These are phyloP conservation scores for Porphyrellus cyaneotinctus DNA, from an alignment of 768 basidiomycete genomes.

Conservation along the genomic window DNA sequence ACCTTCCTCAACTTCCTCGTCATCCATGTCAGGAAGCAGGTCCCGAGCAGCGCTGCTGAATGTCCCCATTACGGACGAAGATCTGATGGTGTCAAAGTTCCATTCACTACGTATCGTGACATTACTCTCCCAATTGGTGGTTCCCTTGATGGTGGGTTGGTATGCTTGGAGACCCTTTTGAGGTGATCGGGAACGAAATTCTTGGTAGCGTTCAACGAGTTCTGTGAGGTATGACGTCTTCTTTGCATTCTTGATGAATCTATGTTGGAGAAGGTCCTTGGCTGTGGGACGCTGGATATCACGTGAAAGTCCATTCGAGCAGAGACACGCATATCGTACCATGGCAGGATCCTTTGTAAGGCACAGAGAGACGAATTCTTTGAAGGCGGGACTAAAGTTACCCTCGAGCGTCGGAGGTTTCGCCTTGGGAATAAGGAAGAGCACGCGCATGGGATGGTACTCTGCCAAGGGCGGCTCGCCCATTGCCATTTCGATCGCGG, in stretches of 20 bases:
- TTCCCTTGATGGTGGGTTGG: conserved; percentile 56
- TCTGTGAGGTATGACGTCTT: conserved; percentile 83
- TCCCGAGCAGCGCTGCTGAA: conserved; percentile 71
- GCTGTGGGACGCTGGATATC: conserved; percentile 77
- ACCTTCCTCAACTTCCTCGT: conserved; percentile 47
- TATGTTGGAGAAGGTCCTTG: conserved; percentile 88
- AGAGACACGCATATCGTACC: conserved; percentile 41
- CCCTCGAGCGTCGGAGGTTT: conserved; percentile 90
- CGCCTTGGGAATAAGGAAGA: conserved; percentile 97
- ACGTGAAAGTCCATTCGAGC: conserved; percentile 9
- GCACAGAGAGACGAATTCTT: conserved; percentile 88
- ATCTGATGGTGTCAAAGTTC: conserved; percentile 89
- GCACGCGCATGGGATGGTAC: conserved; percentile 97
- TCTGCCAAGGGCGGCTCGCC: conserved; percentile 96
- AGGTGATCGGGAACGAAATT: conserved; percentile 62
- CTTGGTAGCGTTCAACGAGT: conserved; percentile 83
- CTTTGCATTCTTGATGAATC: conserved; percentile 82
- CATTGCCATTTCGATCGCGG: conserved; percentile 96
- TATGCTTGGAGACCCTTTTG: conserved; percentile 51
- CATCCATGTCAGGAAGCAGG: conserved; percentile 56
- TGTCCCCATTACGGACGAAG: conserved; percentile 71
- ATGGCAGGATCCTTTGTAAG: conserved; percentile 86
- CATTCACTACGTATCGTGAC: conserved; percentile 87
- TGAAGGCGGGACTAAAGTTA: conserved; percentile 78
- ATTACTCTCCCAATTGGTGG: conserved; percentile 62